Evolutionary conservation across 2,329 filamentous ascomycete genomes (phyloP).

Genomic region (Amesomyces nigricolor): DNA sequence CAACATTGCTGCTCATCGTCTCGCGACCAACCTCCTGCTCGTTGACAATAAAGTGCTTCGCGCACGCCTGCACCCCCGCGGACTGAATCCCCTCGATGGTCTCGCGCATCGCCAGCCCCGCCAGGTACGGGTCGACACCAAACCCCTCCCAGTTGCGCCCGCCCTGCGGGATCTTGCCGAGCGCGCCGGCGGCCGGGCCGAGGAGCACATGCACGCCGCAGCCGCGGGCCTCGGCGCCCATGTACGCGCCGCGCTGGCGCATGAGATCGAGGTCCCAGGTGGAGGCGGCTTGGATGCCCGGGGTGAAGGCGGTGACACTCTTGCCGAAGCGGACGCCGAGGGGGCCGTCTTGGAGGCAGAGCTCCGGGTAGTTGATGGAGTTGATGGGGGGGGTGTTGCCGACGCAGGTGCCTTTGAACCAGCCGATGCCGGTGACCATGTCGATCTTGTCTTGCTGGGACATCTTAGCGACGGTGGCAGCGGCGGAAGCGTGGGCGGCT

Average conservation of each 20-base stretch:
- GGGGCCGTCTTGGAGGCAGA: conserved; percentile 78
- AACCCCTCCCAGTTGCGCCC: conserved; percentile 84
- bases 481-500: conserved; percentile 64
- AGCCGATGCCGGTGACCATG: conserved; percentile 71
- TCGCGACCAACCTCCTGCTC: conserved; percentile 61
- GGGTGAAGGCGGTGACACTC: conserved; percentile 70
- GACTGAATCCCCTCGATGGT: conserved; percentile 55
- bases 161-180: conserved; percentile 67
- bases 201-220: conserved; percentile 71
- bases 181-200: conserved; percentile 67
- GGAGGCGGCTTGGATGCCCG: conserved; percentile 70
- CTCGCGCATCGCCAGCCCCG: conserved; percentile 56
- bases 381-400: conserved; percentile 54
- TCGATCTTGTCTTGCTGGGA: conserved; percentile 72
- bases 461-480: conserved; percentile 61
- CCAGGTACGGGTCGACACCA: conserved; percentile 69
- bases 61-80: conserved; percentile 46
- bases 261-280: conserved; percentile 77
- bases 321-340: conserved; percentile 68
- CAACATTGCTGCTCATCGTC: conserved; percentile 50
- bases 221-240: conserved; percentile 63
- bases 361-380: conserved; percentile 59
- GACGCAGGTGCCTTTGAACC: conserved; percentile 65
- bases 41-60: conserved; percentile 61
- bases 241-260: conserved; percentile 60